Evolutionary conservation across 257 asterid genomes (phyloP).

Genomic region (Solanum etuberosum): DNA sequence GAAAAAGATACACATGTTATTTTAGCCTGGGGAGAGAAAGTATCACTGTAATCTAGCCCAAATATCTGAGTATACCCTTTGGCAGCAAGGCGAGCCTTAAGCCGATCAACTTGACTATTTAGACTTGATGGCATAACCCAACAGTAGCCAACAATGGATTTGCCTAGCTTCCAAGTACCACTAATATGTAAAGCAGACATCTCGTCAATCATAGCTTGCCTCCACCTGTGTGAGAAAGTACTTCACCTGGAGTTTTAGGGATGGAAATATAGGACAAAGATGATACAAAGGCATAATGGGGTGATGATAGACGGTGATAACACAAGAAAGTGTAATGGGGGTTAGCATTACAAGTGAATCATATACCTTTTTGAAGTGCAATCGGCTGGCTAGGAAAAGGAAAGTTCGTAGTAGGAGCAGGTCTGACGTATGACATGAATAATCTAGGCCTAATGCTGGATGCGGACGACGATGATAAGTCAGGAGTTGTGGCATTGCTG

Average conservation of each 20-base stretch:
- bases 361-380: neutral
- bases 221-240: neutral
- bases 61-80: neutral
- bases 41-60: too few species aligned
- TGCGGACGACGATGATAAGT: neutral
- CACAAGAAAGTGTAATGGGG: neutral
- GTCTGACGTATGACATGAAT: neutral
- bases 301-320: neutral
- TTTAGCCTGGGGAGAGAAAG: neutral
- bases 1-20: neutral
- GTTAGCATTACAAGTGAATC: neutral
- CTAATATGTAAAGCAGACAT: neutral
- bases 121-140: neutral
- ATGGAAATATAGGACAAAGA: neutral
- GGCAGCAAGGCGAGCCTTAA: neutral
- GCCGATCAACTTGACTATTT: neutral
- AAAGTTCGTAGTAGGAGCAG: neutral
- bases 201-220: neutral
- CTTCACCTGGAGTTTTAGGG: neutral
- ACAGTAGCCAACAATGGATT: neutral
- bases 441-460: neutral
- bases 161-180: neutral
- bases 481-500: neutral
- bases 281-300: neutral
- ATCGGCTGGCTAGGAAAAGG: neutral